Percentiles rank a stretch among this genome's conserved stretches.
phyloP scores from a whole-genome alignment of 2,329 filamentous ascomycete species.

The Didymella segeticola region DNA sequence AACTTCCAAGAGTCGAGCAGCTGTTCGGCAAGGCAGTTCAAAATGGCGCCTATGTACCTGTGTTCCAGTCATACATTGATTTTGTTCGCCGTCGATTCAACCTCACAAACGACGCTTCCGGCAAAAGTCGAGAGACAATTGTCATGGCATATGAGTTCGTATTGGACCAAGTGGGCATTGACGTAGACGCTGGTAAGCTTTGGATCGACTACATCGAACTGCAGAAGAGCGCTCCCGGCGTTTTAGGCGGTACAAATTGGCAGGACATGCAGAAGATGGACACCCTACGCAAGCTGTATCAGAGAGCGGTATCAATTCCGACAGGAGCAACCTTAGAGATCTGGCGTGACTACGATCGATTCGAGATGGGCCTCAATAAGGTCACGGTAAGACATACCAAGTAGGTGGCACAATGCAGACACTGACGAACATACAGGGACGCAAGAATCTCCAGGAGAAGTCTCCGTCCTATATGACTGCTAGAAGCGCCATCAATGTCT shows the following conservation, averaged over 20 bases:
- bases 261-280: conserved; percentile 99
- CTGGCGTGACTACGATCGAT: conserved; percentile 98
- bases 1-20: conserved; percentile 78
- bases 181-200: conserved; percentile 85
- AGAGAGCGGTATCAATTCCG: conserved; percentile 85
- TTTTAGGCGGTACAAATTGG: conserved; percentile 85
- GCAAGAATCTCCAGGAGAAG: conserved; percentile 92
- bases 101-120: conserved; percentile 77
- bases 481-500: conserved; percentile 83
- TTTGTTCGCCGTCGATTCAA: conserved; percentile 94
- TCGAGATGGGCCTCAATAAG: conserved; percentile 94
- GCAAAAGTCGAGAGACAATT: conserved; percentile 78
- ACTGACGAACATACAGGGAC: conserved; percentile 65
- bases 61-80: conserved; percentile 94
- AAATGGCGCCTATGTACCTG: conserved; percentile 78
- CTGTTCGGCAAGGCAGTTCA: conserved; percentile 84
- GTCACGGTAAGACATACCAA: conserved; percentile 69
- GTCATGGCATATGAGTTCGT: conserved; percentile 92
- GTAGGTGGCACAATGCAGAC: neutral
- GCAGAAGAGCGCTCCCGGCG: conserved; percentile 84
- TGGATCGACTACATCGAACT: conserved; percentile 98
- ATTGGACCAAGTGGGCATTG: conserved; percentile 85
- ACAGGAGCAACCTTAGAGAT: conserved; percentile 81
- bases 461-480: conserved; percentile 97
- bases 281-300: conserved; percentile 86